phyloP scores from a whole-genome alignment of 2,329 filamentous ascomycete genomes.

The Neofusicoccum sp. region DNA sequence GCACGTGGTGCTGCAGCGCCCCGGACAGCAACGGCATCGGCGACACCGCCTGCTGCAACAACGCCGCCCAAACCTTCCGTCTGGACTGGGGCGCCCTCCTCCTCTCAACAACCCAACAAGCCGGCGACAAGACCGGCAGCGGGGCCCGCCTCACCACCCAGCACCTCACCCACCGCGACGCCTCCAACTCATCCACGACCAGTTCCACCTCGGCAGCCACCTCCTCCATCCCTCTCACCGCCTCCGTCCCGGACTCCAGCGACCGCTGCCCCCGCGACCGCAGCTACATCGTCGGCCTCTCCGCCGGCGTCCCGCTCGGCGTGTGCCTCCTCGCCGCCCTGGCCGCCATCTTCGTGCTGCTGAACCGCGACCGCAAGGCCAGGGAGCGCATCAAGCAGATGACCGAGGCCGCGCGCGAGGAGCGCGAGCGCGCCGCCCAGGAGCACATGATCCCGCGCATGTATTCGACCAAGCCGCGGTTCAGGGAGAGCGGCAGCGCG shows the following conservation, averaged over 20 bases:
- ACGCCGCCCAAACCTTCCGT: not conserved
- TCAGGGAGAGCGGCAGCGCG: not conserved
- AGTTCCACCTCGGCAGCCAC: not conserved
- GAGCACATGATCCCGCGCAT: constrained; percentile 3
- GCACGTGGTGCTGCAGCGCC: constrained; percentile 7
- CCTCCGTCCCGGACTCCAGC: not conserved
- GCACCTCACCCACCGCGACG: not conserved
- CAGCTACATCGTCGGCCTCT: constrained; percentile 9
- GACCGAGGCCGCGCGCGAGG: constrained; percentile 4
- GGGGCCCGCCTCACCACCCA: not conserved
- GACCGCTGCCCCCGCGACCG: not conserved
- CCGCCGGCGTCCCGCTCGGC: constrained; percentile 8
- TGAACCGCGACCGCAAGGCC: constrained; percentile 12
- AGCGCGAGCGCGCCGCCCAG: constrained; percentile 11
- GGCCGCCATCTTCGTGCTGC: constrained; percentile 8
- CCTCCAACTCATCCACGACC: not conserved
- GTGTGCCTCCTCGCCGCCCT: constrained; percentile 7
- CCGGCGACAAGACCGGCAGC: not conserved
- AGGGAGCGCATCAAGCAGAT: constrained; percentile 3
- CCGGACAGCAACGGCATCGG: not conserved
- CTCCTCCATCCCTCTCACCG: not conserved
- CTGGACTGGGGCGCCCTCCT: not conserved
- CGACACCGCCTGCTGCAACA: constrained; percentile 1
- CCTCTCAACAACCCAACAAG: not conserved
- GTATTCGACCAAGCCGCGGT: not conserved